These are phyloP conservation scores for Vanrija sp. DNA, from an alignment of 1,284 basidiomycete genomes.

Conservation along the genomic window DNA sequence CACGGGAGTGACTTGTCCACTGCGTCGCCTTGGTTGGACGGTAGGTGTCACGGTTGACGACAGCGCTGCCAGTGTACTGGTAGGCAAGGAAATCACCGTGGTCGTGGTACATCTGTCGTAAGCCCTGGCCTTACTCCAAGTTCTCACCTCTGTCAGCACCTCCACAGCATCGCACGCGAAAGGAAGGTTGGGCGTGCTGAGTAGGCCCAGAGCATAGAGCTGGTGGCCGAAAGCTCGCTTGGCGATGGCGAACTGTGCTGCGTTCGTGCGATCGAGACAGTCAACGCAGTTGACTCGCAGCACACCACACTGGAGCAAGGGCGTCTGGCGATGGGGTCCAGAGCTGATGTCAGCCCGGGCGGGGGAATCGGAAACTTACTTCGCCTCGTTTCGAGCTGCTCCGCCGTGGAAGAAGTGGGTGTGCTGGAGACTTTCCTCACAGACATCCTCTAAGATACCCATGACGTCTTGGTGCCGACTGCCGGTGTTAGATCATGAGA, in stretches of 20 bases:
- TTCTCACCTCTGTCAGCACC: conserved; percentile 75
- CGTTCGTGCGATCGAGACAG: conserved; percentile 95
- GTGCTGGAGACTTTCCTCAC: conserved; percentile 85
- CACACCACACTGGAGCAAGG: conserved; percentile 84
- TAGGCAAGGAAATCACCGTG: conserved; percentile 92
- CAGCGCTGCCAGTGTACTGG: conserved; percentile 92
- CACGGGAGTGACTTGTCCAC: conserved; percentile 96
- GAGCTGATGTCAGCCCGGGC: conserved; percentile 24
- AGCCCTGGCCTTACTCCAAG: neutral
- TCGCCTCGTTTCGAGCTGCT: conserved; percentile 33
- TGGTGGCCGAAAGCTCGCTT: conserved; percentile 94
- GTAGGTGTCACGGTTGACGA: conserved; percentile 96
- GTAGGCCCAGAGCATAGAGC: conserved; percentile 86
- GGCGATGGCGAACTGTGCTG: conserved; percentile 95
- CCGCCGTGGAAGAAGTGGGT: conserved; percentile 87
- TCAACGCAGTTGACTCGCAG: conserved; percentile 92
- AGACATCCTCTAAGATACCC: conserved; percentile 89
- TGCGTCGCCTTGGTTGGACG: conserved; percentile 76
- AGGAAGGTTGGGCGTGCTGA: conserved; percentile 71
- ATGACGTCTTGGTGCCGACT: conserved; percentile 96
- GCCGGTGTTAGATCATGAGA: conserved; percentile 3
- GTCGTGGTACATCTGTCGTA: conserved; percentile 82
- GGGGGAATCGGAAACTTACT: conserved; percentile 25
- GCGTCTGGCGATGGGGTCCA: conserved; percentile 60
- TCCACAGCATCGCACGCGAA: conserved; percentile 96